Evolutionary conservation across 306 rosid species (phyloP).

Genomic region (Psophocarpus tetragonolobus): DNA sequence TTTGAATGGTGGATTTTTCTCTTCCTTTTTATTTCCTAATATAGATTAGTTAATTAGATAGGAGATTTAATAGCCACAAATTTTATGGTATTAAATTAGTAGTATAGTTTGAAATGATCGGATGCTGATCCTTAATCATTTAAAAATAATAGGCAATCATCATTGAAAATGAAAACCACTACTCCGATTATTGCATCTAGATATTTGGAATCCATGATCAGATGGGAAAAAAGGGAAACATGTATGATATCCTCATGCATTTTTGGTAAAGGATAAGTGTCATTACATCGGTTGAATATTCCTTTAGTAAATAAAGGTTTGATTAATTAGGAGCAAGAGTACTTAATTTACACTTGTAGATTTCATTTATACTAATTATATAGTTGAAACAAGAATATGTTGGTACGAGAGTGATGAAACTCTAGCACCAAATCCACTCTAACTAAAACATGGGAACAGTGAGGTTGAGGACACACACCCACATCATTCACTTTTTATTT

Average conservation of each 20-base stretch:
- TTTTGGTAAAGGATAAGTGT: neutral
- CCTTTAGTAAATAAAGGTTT: neutral
- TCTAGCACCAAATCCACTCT: too few species aligned
- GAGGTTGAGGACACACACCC: too few species aligned
- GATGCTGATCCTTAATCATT: conserved; percentile 2
- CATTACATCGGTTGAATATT: neutral
- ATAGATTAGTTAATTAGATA: neutral
- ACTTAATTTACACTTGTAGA: neutral
- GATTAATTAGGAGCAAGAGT: neutral
- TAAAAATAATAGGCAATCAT: neutral
- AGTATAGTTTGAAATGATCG: neutral
- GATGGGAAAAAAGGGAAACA: conserved; percentile 1
- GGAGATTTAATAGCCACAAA: neutral
- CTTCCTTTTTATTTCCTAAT: neutral
- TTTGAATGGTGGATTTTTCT: neutral
- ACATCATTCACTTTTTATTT: too few species aligned
- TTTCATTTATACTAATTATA: too few species aligned
- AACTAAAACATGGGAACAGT: too few species aligned
- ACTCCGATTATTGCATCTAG: neutral
- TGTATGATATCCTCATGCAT: neutral
- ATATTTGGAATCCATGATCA: neutral
- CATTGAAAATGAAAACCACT: neutral
- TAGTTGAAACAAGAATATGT: too few species aligned
- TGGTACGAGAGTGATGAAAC: too few species aligned
- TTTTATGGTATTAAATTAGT: neutral